phyloP scores from a whole-genome alignment of 208 protist species.

The Crithidia expoeki region DNA sequence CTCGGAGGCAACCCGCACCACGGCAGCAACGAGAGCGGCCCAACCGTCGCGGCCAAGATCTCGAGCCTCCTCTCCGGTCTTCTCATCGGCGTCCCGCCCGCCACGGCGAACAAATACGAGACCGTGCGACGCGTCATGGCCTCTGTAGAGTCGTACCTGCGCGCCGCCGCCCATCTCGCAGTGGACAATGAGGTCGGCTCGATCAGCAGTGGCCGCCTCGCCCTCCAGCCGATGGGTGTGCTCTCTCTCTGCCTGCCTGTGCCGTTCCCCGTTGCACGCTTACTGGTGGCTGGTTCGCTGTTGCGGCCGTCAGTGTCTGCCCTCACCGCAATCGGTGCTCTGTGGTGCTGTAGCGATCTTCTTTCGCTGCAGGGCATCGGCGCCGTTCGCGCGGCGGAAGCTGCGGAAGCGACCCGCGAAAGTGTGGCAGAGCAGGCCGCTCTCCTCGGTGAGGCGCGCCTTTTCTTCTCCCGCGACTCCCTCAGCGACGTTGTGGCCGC shows the following conservation, averaged over 20 bases:
- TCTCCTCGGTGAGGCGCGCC: conserved; percentile 62
- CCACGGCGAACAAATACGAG: conserved; percentile 71
- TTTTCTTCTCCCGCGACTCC: conserved; percentile 79
- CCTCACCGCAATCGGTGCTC: conserved; percentile 59
- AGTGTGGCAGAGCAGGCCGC: conserved; percentile 32
- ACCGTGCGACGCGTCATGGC: conserved; percentile 55
- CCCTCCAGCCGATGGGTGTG: conserved; percentile 57
- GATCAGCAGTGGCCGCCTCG: conserved; percentile 12
- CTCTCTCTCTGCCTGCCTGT: conserved; percentile 50
- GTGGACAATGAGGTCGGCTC: conserved; percentile 5
- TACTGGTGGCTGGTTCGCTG: conserved; percentile 50
- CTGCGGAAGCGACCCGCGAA: conserved; percentile 14
- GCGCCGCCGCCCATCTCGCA: conserved; percentile 56
- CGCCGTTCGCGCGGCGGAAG: conserved; percentile 17
- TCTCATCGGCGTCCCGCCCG: conserved; percentile 59
- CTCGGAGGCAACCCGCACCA: conserved; percentile 1
- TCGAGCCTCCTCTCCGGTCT: conserved; percentile 32
- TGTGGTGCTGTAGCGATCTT: conserved; percentile 66
- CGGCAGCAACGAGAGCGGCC: conserved; percentile 6
- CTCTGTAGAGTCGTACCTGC: conserved; percentile 56
- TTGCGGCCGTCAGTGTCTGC: conserved; percentile 58
- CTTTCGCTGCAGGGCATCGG: conserved; percentile 34
- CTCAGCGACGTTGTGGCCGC: conserved; percentile 67
- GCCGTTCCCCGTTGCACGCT: conserved; percentile 49
- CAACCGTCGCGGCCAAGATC: conserved; percentile 21